Evolutionary conservation across 2,329 filamentous ascomycete species (phyloP), one percentile per base, ranked within the genome.

Genomic region (Eutypella sp.): DNA sequence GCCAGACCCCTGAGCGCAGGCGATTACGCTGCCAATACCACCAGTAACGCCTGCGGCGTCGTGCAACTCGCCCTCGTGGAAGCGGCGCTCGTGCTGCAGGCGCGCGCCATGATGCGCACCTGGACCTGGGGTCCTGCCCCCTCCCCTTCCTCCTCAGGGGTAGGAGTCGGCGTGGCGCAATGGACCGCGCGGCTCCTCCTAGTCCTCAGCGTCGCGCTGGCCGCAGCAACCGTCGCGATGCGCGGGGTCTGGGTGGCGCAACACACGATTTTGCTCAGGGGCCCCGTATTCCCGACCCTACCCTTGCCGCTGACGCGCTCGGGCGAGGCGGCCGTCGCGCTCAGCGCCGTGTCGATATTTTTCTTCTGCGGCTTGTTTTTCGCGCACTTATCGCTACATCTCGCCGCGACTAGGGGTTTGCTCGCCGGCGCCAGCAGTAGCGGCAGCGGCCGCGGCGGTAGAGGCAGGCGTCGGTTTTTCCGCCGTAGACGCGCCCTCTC

Each of bases 281-380:
- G 49, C 5, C 47, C 44, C 38, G n/a, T n/a, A n/a, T n/a, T n/a
- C n/a, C n/a, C n/a, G n/a, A 53, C 51, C 0, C 47, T 64, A 0
- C 56, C 67, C 1, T 42, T 48, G 0, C 43, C 41, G 10, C 54
- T 56, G n/a, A 60, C 52, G 22, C 73, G 69, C 68, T 53, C 74
- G 8, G 60, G 66, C 3, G 54, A 70, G 42, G 58, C 61, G 24
- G 67, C 67, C 23, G 58, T 70, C 23, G 62, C 70, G 29, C 57
- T 67, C 40, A 69, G 68, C n/a, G 64, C 66, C 16, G 49, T 66
- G 10, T 70, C 67, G 15, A 71, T 74, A 27, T 69, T 66, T 48
- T 81, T 74, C 70, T 81, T 78, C 63, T 79, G 75, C 54, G 71
- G 73, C 33, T 53, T 81, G 29, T 81, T 81, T 64, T 77, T 77